Conservation (phyloP, 1,284 basidiomycete genomes). For the Rhizoctonia solani region DNA sequence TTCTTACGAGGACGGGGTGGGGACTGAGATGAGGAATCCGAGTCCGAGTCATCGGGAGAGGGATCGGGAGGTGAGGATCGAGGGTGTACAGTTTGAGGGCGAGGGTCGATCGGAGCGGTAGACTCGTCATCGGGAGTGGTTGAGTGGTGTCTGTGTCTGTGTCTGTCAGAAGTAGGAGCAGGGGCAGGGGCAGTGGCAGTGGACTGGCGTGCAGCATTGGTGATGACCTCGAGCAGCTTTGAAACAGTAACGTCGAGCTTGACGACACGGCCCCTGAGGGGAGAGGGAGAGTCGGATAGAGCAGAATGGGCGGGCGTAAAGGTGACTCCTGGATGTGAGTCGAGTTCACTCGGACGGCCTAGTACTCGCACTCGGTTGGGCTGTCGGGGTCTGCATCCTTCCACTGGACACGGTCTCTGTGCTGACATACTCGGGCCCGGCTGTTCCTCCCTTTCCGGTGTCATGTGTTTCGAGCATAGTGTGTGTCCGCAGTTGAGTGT, state of each 20-base stretch:
- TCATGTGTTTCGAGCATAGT: conserved; percentile 50
- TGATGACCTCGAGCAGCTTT: conserved; percentile 18
- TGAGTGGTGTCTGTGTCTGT: neutral
- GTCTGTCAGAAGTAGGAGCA: neutral
- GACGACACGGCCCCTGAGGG: neutral
- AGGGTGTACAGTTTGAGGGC: neutral
- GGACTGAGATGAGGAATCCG: conserved; percentile 6
- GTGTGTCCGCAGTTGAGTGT: conserved; percentile 64
- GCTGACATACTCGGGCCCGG: too few relatives aligned
- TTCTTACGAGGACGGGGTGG: conserved; percentile 35
- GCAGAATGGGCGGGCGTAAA: conserved; percentile 24
- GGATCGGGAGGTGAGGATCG: conserved; percentile 20
- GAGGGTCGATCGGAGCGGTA: neutral
- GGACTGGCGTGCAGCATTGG: conserved; percentile 11
- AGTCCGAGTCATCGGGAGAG: neutral
- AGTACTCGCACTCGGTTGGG: conserved; percentile 26
- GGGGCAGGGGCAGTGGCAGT: too few relatives aligned
- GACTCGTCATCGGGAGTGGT: conserved; percentile 1
- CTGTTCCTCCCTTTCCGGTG: too few relatives aligned
- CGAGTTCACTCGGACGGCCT: neutral
- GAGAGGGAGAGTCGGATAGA: neutral
- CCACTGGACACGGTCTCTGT: conserved; percentile 3
- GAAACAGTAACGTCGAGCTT: conserved; percentile 25
- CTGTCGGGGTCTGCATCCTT: conserved; percentile 25
- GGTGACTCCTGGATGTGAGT: neutral